Percentiles rank a stretch among this genome's conserved stretches.
phyloP scores from a whole-genome alignment of 345 rosid genomes.

The Toxicodendron radicans region DNA sequence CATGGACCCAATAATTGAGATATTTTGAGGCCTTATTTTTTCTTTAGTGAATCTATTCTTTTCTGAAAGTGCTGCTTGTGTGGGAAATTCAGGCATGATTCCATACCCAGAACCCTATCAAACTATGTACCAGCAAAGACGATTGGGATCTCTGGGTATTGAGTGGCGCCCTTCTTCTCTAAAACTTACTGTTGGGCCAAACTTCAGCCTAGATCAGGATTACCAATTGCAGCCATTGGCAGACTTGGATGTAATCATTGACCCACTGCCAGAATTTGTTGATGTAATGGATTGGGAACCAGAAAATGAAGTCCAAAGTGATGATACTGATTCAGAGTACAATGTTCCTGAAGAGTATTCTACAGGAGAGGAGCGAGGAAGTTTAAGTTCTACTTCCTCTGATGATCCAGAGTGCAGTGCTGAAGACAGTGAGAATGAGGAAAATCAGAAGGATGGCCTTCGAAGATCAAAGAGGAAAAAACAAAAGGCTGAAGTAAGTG shows the following conservation, averaged over 20 bases:
- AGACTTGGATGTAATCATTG: slow-evolving; percentile 71
- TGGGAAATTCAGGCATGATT: slow-evolving; percentile 67
- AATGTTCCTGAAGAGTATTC: slow-evolving; percentile 79
- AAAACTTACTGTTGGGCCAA: slow-evolving; percentile 83
- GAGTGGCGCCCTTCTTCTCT: slow-evolving; percentile 88
- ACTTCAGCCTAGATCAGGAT: slow-evolving; percentile 78
- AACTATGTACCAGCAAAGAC: slow-evolving; percentile 89
- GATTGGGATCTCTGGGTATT: slow-evolving; percentile 84
- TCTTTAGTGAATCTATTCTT: slow-evolving; percentile 14
- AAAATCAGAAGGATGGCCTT: slow-evolving; percentile 51
- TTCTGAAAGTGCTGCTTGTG: slow-evolving; percentile 21
- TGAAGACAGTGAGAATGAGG: slow-evolving; percentile 62
- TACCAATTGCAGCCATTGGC: slow-evolving; percentile 85
- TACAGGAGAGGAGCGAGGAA: slow-evolving; percentile 69
- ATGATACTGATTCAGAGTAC: slow-evolving; percentile 96
- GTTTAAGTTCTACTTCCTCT: slow-evolving; percentile 57
- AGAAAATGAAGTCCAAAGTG: slow-evolving; percentile 66
- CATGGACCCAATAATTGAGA: slow-evolving; percentile 13
- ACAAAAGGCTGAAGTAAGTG: slow-evolving; percentile 66
- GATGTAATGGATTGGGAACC: slow-evolving; percentile 97
- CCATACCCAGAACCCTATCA: slow-evolving; percentile 97
- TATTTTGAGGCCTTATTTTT: slow-evolving; percentile 12
- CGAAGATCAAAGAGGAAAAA: slow-evolving; percentile 77
- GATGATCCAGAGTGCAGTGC: slow-evolving; percentile 61
- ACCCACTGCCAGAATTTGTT: slow-evolving; percentile 79